A percentile compares a stretch with the other conserved stretches of the same genome.
Evolutionary conservation across 2,329 filamentous ascomycete species (phyloP).

Genomic region (Chaetomium olivaceum): DNA sequence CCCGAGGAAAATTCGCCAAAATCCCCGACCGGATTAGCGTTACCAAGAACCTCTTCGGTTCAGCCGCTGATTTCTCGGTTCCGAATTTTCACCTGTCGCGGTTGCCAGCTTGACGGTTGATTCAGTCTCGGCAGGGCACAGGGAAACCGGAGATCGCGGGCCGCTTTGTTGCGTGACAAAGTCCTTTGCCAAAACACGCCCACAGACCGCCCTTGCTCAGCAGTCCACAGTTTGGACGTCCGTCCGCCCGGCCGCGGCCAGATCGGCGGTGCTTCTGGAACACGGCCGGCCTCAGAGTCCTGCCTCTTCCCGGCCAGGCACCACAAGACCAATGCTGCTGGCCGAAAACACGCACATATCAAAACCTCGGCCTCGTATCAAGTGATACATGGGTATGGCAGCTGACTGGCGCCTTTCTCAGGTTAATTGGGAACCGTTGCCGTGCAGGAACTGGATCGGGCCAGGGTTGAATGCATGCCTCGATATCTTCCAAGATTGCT

Average conservation of each 20-base stretch:
- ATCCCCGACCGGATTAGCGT: neutral
- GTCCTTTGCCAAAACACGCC: neutral
- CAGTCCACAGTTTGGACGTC: neutral
- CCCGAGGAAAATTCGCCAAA: neutral
- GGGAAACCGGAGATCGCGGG: constrained; percentile 11
- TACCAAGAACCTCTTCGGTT: neutral
- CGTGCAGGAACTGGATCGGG: neutral
- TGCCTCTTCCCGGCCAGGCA: neutral
- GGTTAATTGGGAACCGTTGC: neutral
- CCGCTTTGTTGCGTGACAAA: neutral
- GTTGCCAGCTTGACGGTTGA: constrained; percentile 1
- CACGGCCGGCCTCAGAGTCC: neutral
- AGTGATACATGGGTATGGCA: neutral
- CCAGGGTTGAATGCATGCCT: neutral
- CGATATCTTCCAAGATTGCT: constrained; percentile 15
- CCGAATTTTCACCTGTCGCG: constrained; percentile 3
- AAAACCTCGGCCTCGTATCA: neutral
- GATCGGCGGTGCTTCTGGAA: constrained; percentile 7
- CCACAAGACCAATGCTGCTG: neutral
- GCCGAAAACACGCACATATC: neutral
- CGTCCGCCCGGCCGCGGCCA: neutral
- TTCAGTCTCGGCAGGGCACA: constrained; percentile 16
- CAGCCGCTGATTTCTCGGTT: constrained; percentile 19
- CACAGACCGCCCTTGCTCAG: neutral
- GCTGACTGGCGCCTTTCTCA: neutral